A percentile compares a stretch with the other conserved stretches of the same genome.
phyloP scores from a whole-genome alignment of 441 rosid species.

The Daphne laureola region DNA sequence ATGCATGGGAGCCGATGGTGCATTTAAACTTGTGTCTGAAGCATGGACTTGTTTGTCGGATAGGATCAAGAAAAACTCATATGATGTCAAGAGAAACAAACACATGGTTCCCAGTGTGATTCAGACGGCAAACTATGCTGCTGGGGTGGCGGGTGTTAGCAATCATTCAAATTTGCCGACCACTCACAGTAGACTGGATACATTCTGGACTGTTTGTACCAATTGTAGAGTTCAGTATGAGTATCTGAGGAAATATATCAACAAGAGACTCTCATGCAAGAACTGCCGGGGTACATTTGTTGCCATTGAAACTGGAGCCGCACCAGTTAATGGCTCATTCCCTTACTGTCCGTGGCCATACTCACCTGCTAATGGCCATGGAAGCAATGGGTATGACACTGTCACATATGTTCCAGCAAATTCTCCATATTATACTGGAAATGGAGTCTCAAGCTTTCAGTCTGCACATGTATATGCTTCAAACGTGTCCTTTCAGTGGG shows the following conservation, averaged over 20 bases:
- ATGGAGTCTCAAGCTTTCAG: slow-evolving; percentile 58
- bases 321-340: slow-evolving; percentile 81
- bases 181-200: slow-evolving; percentile 64
- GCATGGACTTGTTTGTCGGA: slow-evolving; percentile 85
- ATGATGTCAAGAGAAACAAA: slow-evolving; percentile 62
- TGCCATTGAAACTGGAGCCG: slow-evolving; percentile 91
- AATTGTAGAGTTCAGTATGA: slow-evolving; percentile 98
- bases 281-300: slow-evolving; percentile 93
- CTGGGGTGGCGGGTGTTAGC: slow-evolving; percentile 36
- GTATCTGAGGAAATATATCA: slow-evolving; percentile 92
- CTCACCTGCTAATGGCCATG: slow-evolving; percentile 55
- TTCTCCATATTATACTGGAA: slow-evolving; percentile 44
- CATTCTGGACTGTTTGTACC: slow-evolving; percentile 99
- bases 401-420: slow-evolving; percentile 61
- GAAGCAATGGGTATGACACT: slow-evolving; percentile 70
- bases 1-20: slow-evolving; percentile 94
- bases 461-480: slow-evolving; percentile 67
- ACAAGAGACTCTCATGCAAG: slow-evolving; percentile 96
- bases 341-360: slow-evolving; percentile 71
- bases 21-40: slow-evolving; percentile 88
- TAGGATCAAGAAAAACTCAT: slow-evolving; percentile 60
- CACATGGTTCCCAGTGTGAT: slow-evolving; percentile 39
- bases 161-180: slow-evolving; percentile 42
- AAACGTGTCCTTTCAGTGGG: slow-evolving; percentile 76
- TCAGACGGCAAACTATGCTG: slow-evolving; percentile 46